Evolutionary conservation across 345 rosid species (phyloP), one percentile per base, ranked within the genome.

Genomic region (Excoecaria agallocha): DNA sequence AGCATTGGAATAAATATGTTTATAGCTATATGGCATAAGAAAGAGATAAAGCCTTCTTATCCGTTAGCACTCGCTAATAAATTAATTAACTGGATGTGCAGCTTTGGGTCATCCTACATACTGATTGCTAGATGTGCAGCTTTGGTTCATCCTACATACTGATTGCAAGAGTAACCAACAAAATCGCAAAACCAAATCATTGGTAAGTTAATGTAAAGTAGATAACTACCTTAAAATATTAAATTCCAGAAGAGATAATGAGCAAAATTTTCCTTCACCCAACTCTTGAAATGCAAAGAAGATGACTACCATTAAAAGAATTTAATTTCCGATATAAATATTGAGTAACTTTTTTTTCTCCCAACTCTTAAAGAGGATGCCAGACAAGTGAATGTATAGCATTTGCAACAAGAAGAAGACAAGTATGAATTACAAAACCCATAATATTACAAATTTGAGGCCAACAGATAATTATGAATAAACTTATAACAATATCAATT

Each of bases 141-240:
- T 41, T 49, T 39, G 63, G 7, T 2, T 49, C 35, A 68, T 59
- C 68, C 43, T 45, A 17, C 10, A 25, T 16, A 24, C 9, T 16
- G 10, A 39, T 30, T 38, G 39, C 24, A 20, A 49, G 66, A 63
- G 45, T 48, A 70, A 8, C 3, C 30, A 8, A 45, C 12, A 38
- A 71, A 60, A 49, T 55, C 45, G 12, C 38, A 80, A 39, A 60
- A 43, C 51, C 38, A 55, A 12, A 57, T 58, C 56, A 41, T 37
- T 39, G 20, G 5, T 10, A 19, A 54, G 37, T 9, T 52, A 59
- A 50, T 20, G 4, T 30, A 30, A 30, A 30, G 30, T 30, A 30
- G 30, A 30, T 30, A 30, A 30, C 30, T 30, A 30, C 30, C 30
- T 46, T 2, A 19, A 79, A 64, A 4, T 70, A 17, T 11, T 6